phyloP scores from a whole-genome alignment of 441 rosid genomes.

The Hura crepitans region DNA sequence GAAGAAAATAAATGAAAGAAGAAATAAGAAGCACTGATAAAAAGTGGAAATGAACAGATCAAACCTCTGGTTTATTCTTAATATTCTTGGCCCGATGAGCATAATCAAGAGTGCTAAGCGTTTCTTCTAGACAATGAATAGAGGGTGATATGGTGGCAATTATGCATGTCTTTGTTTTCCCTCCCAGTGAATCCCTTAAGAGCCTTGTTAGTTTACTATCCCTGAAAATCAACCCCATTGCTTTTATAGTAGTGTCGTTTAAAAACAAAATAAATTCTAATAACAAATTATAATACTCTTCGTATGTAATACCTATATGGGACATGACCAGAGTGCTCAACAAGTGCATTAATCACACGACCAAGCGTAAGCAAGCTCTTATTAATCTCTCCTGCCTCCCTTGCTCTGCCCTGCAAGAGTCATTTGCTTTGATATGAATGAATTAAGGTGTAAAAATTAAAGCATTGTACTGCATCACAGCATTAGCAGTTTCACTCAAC shows the following conservation, averaged over 20 bases:
- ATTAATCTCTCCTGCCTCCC: slow-evolving; percentile 99
- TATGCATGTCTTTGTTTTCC: slow-evolving; percentile 96
- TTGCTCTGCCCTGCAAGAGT: slow-evolving; percentile 84
- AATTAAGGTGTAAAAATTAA: not conserved
- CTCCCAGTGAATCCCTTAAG: slow-evolving; percentile 96
- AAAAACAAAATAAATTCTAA: not conserved
- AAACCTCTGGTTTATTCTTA: slow-evolving; percentile 94
- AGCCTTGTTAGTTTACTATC: slow-evolving; percentile 94
- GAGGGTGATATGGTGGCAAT: slow-evolving; percentile 96
- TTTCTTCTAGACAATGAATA: slow-evolving; percentile 90
- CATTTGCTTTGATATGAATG: slow-evolving; percentile 22
- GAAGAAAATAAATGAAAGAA: slow-evolving; percentile 17
- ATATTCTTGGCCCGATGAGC: slow-evolving; percentile 98
- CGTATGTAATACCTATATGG: slow-evolving; percentile 65
- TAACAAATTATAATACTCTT: not conserved
- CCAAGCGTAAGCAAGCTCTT: slow-evolving; percentile 99
- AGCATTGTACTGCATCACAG: not conserved
- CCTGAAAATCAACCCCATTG: slow-evolving; percentile 42
- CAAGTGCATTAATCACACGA: slow-evolving; percentile 93
- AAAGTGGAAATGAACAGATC: slow-evolving; percentile 13
- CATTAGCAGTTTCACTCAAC: not conserved
- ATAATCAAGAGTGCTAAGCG: slow-evolving; percentile 95
- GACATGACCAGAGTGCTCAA: slow-evolving; percentile 95
- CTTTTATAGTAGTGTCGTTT: slow-evolving; percentile 8
- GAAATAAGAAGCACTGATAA: slow-evolving; percentile 5